Conservation (phyloP, 805 yeast species). For the Kodamaea restingae region DNA sequence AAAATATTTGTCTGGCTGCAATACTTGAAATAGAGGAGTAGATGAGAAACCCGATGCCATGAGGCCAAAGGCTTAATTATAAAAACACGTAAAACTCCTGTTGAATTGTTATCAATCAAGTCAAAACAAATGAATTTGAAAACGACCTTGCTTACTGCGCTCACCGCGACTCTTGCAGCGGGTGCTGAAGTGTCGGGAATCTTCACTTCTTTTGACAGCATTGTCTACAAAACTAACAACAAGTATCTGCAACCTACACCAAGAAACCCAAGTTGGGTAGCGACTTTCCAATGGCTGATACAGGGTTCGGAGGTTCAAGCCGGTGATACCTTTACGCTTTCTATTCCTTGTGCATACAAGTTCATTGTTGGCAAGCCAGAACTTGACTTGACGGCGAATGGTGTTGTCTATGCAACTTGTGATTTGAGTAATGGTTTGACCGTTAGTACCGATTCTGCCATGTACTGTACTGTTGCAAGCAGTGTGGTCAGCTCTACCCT, state of each 20-base stretch:
- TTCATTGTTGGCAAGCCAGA: slow-evolving; percentile 10
- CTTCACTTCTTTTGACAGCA: slow-evolving; percentile 15
- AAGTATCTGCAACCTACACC: slow-evolving; percentile 6
- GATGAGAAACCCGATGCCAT: no score
- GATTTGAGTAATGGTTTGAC: slow-evolving; percentile 11
- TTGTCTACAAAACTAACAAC: slow-evolving; percentile 11
- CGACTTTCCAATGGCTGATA: slow-evolving; percentile 20
- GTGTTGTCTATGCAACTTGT: slow-evolving; percentile 21
- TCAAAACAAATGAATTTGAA: neutral
- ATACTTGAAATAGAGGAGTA: no score
- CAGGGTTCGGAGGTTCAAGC: slow-evolving; percentile 8
- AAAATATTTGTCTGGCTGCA: no score
- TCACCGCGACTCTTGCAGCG: neutral
- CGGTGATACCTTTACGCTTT: slow-evolving; percentile 18
- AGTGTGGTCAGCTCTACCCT: slow-evolving; percentile 11
- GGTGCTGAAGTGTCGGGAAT: slow-evolving; percentile 14
- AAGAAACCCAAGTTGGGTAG: slow-evolving; percentile 15
- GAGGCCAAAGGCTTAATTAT: no score
- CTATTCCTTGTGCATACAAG: slow-evolving; percentile 16
- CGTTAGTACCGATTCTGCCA: slow-evolving; percentile 7
- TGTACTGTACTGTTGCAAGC: slow-evolving; percentile 13
- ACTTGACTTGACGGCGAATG: slow-evolving; percentile 8
- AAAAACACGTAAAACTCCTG: no score
- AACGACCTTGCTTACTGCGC: neutral
- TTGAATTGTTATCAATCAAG: no score